Conservation (phyloP, 2,329 filamentous ascomycete genomes). For the Fulvia fulva region DNA sequence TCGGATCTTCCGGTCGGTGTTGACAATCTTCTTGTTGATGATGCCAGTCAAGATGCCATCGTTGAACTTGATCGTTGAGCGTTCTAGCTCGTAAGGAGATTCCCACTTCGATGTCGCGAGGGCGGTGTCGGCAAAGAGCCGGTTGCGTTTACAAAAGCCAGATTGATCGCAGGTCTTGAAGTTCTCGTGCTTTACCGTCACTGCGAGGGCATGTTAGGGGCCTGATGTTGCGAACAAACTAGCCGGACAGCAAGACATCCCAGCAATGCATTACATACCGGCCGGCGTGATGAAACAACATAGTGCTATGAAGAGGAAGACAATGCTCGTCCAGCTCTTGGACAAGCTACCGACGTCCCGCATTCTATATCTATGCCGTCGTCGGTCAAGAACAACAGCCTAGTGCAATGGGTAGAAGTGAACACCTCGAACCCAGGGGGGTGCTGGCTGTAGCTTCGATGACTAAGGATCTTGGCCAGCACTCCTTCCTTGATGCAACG, state of each 20-base stretch:
- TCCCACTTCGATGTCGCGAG: constrained; percentile 64
- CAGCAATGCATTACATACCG: constrained; percentile 47
- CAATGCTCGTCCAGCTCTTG: constrained; percentile 61
- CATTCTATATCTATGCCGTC: constrained; percentile 16
- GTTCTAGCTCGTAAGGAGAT: constrained; percentile 73
- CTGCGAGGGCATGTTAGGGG: constrained; percentile 44
- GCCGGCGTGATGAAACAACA: constrained; percentile 60
- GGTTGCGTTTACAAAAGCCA: constrained; percentile 94
- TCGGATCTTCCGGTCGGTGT: constrained; percentile 64
- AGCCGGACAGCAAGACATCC: no score
- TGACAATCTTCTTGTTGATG: constrained; percentile 73
- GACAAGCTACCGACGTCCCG: constrained; percentile 37
- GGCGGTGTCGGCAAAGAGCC: constrained; percentile 78
- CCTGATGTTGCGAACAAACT: no score
- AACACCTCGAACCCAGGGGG: not conserved
- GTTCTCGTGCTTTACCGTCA: constrained; percentile 86
- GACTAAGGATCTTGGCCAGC: not conserved
- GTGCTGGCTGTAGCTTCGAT: not conserved
- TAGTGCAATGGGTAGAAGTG: not conserved
- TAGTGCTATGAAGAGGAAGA: constrained; percentile 58
- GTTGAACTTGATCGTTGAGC: constrained; percentile 69
- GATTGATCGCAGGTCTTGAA: constrained; percentile 97
- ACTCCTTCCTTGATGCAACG: no score
- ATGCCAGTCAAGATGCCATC: constrained; percentile 75
- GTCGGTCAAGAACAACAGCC: constrained; percentile 7